Conservation (phyloP, 148 eudicot species). For the Fallopia convolvulus region DNA sequence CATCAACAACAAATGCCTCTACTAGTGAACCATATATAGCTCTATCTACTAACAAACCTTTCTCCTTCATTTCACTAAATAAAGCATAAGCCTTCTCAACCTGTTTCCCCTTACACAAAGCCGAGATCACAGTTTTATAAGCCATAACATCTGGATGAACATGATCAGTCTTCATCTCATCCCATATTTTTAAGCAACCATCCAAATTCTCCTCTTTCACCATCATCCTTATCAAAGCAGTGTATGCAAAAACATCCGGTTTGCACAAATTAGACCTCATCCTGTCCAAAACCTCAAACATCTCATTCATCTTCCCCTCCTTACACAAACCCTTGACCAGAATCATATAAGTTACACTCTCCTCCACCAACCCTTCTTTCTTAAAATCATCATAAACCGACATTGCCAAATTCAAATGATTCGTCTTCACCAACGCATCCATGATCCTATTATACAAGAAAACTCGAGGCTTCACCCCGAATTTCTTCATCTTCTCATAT, state of each 20-base stretch:
- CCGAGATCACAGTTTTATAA: conserved; percentile 60
- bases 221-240: conserved; percentile 71
- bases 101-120: conserved; percentile 54
- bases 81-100: conserved; percentile 61
- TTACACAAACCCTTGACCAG: conserved; percentile 80
- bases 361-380: conserved; percentile 64
- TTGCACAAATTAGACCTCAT: conserved; percentile 64
- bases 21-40: conserved; percentile 67
- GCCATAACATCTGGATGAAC: conserved; percentile 87
- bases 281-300: conserved; percentile 46
- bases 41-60: conserved; percentile 68
- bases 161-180: conserved; percentile 62
- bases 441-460: conserved; percentile 77
- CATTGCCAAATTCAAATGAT: conserved; percentile 70
- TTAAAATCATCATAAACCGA: conserved; percentile 79
- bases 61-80: conserved; percentile 69
- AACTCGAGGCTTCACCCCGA: conserved; percentile 72
- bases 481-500: conserved; percentile 92
- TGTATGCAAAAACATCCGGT: conserved; percentile 94
- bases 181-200: conserved; percentile 85
- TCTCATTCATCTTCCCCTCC: conserved; percentile 51
- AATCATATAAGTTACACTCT: conserved; percentile 76
- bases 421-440: conserved; percentile 73
- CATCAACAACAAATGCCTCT: conserved; percentile 67
- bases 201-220: conserved; percentile 60